These are phyloP conservation scores for Inonotus obliquus DNA, from an alignment of 1,284 basidiomycete species.

Conservation along the genomic window DNA sequence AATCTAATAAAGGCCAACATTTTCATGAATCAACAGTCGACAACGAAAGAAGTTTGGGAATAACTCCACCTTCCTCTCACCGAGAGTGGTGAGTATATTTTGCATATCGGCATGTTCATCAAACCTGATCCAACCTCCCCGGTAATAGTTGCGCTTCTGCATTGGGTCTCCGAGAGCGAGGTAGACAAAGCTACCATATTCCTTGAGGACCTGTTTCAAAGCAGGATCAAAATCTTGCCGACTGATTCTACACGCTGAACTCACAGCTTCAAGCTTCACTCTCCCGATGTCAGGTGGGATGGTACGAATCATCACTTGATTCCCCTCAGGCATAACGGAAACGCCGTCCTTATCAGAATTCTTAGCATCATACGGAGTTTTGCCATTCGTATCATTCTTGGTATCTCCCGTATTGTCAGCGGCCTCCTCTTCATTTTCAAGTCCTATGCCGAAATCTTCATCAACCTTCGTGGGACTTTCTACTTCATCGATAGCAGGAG, in stretches of 20 bases:
- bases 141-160: conserved; percentile 85
- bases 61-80: conserved; percentile 75
- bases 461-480: conserved; percentile 26
- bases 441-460: conserved; percentile 63
- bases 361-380: conserved; percentile 39
- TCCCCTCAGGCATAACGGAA: conserved; percentile 71
- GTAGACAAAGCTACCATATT: conserved; percentile 68
- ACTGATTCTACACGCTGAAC: conserved; percentile 19
- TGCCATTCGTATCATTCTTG: conserved; percentile 52
- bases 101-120: conserved; percentile 78
- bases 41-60: not conserved
- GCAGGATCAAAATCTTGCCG: not conserved
- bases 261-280: conserved; percentile 81
- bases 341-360: conserved; percentile 68
- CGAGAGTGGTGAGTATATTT: conserved; percentile 63
- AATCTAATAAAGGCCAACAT: conserved; percentile 48
- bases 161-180: conserved; percentile 87
- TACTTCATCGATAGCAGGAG: conserved; percentile 27
- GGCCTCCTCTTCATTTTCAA: conserved; percentile 65
- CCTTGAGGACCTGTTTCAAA: conserved; percentile 52
- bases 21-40: not conserved
- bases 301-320: conserved; percentile 91
- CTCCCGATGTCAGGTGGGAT: conserved; percentile 89
- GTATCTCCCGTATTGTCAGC: conserved; percentile 53
- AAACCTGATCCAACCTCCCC: conserved; percentile 90